A percentile compares a stretch with the other conserved stretches of the same genome.
Conservation (phyloP, 805 yeast species). For the Tetrapisispora phaffii region DNA sequence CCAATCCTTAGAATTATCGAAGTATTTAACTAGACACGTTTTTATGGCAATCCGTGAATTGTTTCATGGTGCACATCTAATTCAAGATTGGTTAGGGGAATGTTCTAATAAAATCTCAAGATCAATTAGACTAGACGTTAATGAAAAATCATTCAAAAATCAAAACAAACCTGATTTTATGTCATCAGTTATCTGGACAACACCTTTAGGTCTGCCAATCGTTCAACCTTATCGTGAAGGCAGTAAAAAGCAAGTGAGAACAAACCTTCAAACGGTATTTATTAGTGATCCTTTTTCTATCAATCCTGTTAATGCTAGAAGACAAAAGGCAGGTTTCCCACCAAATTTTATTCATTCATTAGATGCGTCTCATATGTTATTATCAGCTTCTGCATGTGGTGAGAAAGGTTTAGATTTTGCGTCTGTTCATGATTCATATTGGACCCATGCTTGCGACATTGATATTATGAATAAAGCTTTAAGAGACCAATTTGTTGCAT, state of each 20-base stretch:
- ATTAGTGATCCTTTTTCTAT: constrained; percentile 82
- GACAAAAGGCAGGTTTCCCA: constrained; percentile 88
- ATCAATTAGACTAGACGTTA: constrained; percentile 61
- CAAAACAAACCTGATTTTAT: constrained; percentile 52
- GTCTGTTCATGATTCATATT: constrained; percentile 93
- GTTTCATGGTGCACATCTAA: constrained; percentile 84
- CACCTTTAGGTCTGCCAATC: constrained; percentile 90
- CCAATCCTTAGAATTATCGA: constrained; percentile 39
- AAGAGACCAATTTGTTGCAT: constrained; percentile 67
- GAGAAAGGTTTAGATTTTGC: constrained; percentile 65
- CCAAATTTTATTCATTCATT: constrained; percentile 92
- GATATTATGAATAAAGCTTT: constrained; percentile 57
- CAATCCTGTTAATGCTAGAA: constrained; percentile 74
- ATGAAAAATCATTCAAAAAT: constrained; percentile 33
- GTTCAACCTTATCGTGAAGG: constrained; percentile 89
- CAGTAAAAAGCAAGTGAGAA: constrained; percentile 55
- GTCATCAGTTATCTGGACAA: constrained; percentile 94
- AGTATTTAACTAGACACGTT: constrained; percentile 67
- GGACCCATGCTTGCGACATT: constrained; percentile 92
- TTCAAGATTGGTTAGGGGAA: constrained; percentile 93
- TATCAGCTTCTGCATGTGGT: constrained; percentile 75
- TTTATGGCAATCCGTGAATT: constrained; percentile 76
- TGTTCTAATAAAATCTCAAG: constrained; percentile 74
- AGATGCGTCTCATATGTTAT: constrained; percentile 93
- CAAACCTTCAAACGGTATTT: constrained; percentile 79